phyloP scores from a whole-genome alignment of 192 early-diverging fungal species.

The Geranomyces michiganensis region DNA sequence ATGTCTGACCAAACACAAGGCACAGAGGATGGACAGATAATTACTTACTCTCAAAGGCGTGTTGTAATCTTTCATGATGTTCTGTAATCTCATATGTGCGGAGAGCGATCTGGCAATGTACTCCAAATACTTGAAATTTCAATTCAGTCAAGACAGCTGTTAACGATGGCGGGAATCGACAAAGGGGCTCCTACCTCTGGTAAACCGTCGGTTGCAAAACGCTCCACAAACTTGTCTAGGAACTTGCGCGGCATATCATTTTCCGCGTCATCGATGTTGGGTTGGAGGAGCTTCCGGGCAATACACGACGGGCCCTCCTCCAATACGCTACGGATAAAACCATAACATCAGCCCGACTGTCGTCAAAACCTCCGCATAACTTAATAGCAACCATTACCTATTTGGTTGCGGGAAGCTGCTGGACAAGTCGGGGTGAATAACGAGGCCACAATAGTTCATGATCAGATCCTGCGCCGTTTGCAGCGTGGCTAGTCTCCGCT shows the following conservation, averaged over 20 bases:
- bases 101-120: conserved; percentile 38
- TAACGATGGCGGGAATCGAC: neutral
- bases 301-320: conserved; percentile 44
- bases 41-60: conserved; percentile 52
- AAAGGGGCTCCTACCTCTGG: conserved; percentile 4
- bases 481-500: conserved; percentile 64
- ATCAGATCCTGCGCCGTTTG: conserved; percentile 62
- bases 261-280: conserved; percentile 59
- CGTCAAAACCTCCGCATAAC: too few relatives aligned
- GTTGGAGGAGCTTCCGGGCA: conserved; percentile 52
- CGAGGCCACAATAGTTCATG: conserved; percentile 81
- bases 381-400: too few relatives aligned
- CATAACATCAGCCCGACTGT: neutral
- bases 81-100: conserved; percentile 47
- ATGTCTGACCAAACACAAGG: conserved; percentile 19
- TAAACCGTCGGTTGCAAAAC: conserved; percentile 62
- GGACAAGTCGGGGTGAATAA: conserved; percentile 76
- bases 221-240: conserved; percentile 56
- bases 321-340: conserved; percentile 9
- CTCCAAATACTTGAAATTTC: conserved; percentile 2
- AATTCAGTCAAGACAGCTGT: neutral
- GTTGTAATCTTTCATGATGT: conserved; percentile 54
- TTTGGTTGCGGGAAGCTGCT: conserved; percentile 84
- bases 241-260: conserved; percentile 66
- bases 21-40: neutral